A percentile compares a stretch with the other conserved stretches of the same genome.
phyloP scores from a whole-genome alignment of 352 stramenopile genomes.

The Globisporangium middletonii region DNA sequence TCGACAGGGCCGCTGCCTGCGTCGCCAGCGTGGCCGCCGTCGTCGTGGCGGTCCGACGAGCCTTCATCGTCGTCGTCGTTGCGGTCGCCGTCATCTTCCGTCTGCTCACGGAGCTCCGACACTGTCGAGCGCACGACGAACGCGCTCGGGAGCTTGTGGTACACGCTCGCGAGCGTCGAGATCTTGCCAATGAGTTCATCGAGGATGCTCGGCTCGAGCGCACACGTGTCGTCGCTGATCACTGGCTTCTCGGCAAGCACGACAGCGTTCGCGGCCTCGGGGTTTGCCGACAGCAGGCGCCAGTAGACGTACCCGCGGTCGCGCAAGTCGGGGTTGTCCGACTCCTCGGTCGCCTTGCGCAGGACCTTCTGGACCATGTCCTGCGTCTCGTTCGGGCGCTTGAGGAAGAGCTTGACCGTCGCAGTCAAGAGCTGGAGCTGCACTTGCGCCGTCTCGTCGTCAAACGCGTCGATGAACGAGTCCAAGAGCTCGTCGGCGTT shows the following conservation, averaged over 20 bases:
- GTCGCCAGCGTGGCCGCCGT: slow-evolving; percentile 22
- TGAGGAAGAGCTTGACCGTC: slow-evolving; percentile 99
- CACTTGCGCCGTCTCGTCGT: slow-evolving; percentile 95
- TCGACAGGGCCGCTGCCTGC: slow-evolving; percentile 40
- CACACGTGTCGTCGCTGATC: slow-evolving; percentile 98
- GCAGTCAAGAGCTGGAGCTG: slow-evolving; percentile 98
- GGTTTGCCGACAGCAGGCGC: slow-evolving; percentile 97
- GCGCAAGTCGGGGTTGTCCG: slow-evolving; percentile 97
- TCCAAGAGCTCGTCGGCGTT: slow-evolving; percentile 99
- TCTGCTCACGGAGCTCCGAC: slow-evolving; percentile 66
- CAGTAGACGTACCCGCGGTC: slow-evolving; percentile 99
- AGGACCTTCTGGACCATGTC: slow-evolving; percentile 98
- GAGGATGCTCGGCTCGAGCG: slow-evolving; percentile 92
- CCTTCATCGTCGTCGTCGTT: slow-evolving; percentile 53
- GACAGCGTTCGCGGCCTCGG: slow-evolving; percentile 96
- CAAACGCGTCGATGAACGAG: slow-evolving; percentile 98
- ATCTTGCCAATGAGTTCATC: slow-evolving; percentile 97
- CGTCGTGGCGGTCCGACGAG: slow-evolving; percentile 47
- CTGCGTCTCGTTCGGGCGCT: slow-evolving; percentile 90
- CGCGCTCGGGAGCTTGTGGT: slow-evolving; percentile 93
- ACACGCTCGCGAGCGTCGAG: slow-evolving; percentile 96
- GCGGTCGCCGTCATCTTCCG: slow-evolving; percentile 48
- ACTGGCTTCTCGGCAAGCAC: slow-evolving; percentile 98
- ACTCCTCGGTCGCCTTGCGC: slow-evolving; percentile 97
- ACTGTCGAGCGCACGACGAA: slow-evolving; percentile 83